Base-by-base conservation (phyloP, 352 stramenopile species). In the Pseudoperonospora humuli region DNA sequence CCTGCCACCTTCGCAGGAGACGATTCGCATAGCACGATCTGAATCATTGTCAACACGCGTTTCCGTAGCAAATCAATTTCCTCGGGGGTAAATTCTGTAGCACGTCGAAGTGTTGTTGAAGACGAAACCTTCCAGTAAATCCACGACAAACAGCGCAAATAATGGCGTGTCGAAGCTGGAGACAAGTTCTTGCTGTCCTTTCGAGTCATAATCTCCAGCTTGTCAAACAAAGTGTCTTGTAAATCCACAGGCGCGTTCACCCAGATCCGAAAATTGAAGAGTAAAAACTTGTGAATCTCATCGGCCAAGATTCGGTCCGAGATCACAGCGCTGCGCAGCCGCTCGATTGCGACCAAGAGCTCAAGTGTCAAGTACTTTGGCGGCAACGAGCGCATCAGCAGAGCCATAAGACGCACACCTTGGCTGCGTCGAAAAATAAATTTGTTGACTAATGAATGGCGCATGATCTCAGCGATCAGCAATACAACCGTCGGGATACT, bases 211-310 rank as follows among this genome's bases (percentile, higher is more conserved):
- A 84, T 72, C 46, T 92, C 76, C 14, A 92, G 48, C 46, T 92
- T 92, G 45, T 87, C 70, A 37, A 92, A 92, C 18, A 92, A 61
- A 1, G 42, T 81, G 27, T 69, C 49, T 50, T 93, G 80, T 10
- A 90, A 44, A 26, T 78, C 71, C 7, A 83, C 67, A 0, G 80
- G 57, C 1, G 77, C 80, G 15, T 87, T 88, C 17, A 90, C 70
- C 80, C 80, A 93, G 21, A 93, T 63, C 4, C 77, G 75, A 36
- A 93, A 90, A 46, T 93, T 90, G 61, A 87, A 93, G 7, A 93
- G 55, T 43, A 93, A 39, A 34, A 84, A 81, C 45, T 86, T 88
- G 54, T 81, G 82, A 26, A 90, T 86, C 38, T 93, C 80, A 34
- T 90, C 78, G 1, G 74, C 61, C 19, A 93, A 43, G 45, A 70